phyloP scores from a whole-genome alignment of 352 stramenopile species.

The Elongisporangium prolatum region DNA sequence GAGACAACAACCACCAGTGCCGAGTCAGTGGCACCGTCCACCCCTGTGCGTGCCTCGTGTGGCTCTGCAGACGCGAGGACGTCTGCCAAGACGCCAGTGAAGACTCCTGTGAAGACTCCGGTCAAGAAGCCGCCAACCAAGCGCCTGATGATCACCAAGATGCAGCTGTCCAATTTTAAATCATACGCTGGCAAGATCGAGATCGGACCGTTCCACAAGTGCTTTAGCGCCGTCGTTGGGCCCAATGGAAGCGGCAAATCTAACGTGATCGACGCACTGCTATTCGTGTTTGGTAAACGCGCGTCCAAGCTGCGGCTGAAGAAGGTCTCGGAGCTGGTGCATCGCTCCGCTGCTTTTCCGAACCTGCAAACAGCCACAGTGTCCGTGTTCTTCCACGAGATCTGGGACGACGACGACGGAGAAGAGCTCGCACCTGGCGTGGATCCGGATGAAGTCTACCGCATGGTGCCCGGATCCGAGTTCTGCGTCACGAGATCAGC shows the following conservation, averaged over 20 bases:
- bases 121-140: slow-evolving; percentile 23
- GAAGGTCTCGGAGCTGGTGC: slow-evolving; percentile 98
- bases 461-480: slow-evolving; percentile 87
- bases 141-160: slow-evolving; percentile 97
- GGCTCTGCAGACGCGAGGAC: neutral
- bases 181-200: slow-evolving; percentile 95
- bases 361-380: slow-evolving; percentile 93
- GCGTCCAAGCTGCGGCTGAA: slow-evolving; percentile 96
- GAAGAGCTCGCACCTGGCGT: neutral
- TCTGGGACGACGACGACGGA: slow-evolving; percentile 76
- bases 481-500: slow-evolving; percentile 93
- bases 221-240: slow-evolving; percentile 97
- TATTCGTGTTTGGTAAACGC: slow-evolving; percentile 99
- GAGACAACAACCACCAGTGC: neutral
- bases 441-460: slow-evolving; percentile 89
- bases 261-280: slow-evolving; percentile 99
- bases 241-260: slow-evolving; percentile 99
- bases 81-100: neutral
- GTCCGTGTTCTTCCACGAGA: slow-evolving; percentile 98
- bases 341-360: slow-evolving; percentile 90
- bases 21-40: neutral
- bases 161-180: slow-evolving; percentile 99
- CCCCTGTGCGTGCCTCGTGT: neutral
- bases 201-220: slow-evolving; percentile 99
- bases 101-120: slow-evolving; percentile 6